Conservation (phyloP, 2,329 filamentous ascomycete species). For the Ascochyta clinopodiicola region DNA sequence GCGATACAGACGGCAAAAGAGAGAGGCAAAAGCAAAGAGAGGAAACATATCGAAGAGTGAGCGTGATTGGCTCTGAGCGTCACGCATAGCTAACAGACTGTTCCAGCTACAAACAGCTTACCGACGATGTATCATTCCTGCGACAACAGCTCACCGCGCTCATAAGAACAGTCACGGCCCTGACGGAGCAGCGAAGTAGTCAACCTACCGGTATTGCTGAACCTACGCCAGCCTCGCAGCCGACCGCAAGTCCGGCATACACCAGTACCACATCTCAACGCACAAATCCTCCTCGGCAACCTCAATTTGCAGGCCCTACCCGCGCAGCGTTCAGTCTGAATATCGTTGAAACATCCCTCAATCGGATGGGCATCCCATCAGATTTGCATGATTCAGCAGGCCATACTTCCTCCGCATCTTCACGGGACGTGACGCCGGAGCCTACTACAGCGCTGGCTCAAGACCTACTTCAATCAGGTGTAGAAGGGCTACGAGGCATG, state of each 20-base stretch:
- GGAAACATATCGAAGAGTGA: constrained; percentile 12
- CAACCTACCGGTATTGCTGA: neutral
- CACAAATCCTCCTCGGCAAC: constrained; percentile 14
- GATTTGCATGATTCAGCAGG: constrained; percentile 1
- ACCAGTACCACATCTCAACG: constrained; percentile 12
- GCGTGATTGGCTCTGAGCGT: neutral
- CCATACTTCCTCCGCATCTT: constrained; percentile 16
- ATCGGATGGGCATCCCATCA: constrained; percentile 21
- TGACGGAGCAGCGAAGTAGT: constrained; percentile 11
- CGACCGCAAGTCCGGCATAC: constrained; percentile 12
- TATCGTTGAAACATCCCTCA: constrained; percentile 27
- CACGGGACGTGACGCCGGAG: constrained; percentile 19
- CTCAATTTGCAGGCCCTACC: constrained; percentile 30
- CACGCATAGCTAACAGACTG: neutral
- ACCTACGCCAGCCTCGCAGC: constrained; percentile 6
- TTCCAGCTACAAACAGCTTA: constrained; percentile 14
- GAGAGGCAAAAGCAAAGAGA: constrained; percentile 12
- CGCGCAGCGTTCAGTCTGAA: constrained; percentile 30
- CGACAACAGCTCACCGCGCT: constrained; percentile 21
- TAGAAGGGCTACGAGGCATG: constrained; percentile 12
- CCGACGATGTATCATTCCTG: constrained; percentile 21
- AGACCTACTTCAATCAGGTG: neutral
- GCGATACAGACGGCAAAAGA: constrained; percentile 20
- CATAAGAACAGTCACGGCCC: constrained; percentile 13
- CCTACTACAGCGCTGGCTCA: neutral